Conservation (phyloP, 1,139 yeast genomes). For the Protomyces macrosporus region DNA sequence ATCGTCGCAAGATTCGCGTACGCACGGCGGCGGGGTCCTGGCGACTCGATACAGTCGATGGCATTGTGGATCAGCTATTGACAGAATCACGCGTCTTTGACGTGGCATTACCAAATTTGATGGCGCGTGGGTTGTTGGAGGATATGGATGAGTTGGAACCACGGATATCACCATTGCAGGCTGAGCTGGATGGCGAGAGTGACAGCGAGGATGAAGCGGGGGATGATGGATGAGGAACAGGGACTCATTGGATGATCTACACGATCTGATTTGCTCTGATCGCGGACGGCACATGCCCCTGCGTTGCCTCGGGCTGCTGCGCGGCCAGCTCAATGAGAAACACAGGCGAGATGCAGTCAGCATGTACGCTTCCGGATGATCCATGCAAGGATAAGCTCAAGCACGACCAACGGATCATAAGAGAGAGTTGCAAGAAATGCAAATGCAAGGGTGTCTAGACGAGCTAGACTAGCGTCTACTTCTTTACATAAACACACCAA, state of each 20-base stretch:
- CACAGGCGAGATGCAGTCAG: no score
- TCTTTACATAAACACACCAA: slow-evolving; percentile 85
- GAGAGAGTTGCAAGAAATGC: no score
- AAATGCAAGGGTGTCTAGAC: no score
- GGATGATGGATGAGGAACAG: no score
- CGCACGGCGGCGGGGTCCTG: slow-evolving; percentile 37
- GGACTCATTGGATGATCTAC: no score
- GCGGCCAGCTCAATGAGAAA: no score
- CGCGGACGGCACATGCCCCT: no score
- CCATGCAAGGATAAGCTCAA: no score
- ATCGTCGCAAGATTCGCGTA: slow-evolving; percentile 51
- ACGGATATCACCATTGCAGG: slow-evolving; percentile 38
- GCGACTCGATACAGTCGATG: slow-evolving; percentile 51
- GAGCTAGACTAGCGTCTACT: background rate
- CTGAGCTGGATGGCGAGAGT: slow-evolving; percentile 34
- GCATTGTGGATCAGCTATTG: slow-evolving; percentile 53
- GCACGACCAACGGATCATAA: no score
- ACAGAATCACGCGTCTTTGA: slow-evolving; percentile 52
- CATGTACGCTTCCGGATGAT: no score
- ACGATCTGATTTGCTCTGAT: no score
- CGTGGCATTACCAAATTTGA: slow-evolving; percentile 58
- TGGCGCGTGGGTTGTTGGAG: slow-evolving; percentile 41
- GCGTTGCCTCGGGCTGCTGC: no score
- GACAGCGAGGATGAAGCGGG: slow-evolving; percentile 15
- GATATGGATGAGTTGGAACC: slow-evolving; percentile 42